Conservation (phyloP, 2,329 filamentous ascomycete species). For the Exutisphaerella laricina region DNA sequence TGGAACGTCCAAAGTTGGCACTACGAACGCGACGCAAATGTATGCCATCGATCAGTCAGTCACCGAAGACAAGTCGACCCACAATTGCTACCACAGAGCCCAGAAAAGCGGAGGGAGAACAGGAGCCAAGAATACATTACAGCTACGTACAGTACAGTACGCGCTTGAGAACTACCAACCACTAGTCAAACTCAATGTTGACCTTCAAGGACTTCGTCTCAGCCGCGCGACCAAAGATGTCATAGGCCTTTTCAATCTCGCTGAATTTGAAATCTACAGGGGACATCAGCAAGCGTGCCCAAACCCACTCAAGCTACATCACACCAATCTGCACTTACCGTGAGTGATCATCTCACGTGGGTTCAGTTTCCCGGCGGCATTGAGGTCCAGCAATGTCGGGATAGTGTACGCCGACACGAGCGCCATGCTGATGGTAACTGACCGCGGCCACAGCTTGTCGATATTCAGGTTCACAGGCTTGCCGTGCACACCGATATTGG, state of each 20-base stretch:
- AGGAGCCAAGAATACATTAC: too few species aligned
- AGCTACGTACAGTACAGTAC: too few species aligned
- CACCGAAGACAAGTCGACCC: too few species aligned
- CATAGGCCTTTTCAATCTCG: slow-evolving; percentile 27
- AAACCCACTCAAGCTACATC: not conserved
- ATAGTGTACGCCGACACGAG: slow-evolving; percentile 26
- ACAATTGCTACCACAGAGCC: too few species aligned
- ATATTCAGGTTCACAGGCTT: slow-evolving; percentile 49
- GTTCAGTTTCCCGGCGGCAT: slow-evolving; percentile 23
- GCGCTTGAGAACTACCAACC: too few species aligned
- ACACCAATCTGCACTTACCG: slow-evolving; percentile 9
- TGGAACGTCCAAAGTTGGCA: too few species aligned
- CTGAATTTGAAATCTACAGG: slow-evolving; percentile 24
- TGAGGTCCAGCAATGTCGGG: slow-evolving; percentile 23
- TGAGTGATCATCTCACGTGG: slow-evolving; percentile 25
- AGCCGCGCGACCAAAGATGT: slow-evolving; percentile 23
- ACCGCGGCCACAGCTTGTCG: slow-evolving; percentile 51
- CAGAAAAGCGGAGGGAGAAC: too few species aligned
- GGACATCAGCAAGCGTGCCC: not conserved
- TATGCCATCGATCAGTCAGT: too few species aligned
- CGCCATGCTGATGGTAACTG: slow-evolving; percentile 31
- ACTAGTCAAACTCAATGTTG: slow-evolving; percentile 21
- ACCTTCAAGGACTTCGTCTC: slow-evolving; percentile 27
- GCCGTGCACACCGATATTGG: slow-evolving; percentile 56
- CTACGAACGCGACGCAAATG: too few species aligned